Evolutionary conservation across 116 monocot species (phyloP), one percentile per base, ranked within the genome.

Genomic region (Posidonia oceanica): DNA sequence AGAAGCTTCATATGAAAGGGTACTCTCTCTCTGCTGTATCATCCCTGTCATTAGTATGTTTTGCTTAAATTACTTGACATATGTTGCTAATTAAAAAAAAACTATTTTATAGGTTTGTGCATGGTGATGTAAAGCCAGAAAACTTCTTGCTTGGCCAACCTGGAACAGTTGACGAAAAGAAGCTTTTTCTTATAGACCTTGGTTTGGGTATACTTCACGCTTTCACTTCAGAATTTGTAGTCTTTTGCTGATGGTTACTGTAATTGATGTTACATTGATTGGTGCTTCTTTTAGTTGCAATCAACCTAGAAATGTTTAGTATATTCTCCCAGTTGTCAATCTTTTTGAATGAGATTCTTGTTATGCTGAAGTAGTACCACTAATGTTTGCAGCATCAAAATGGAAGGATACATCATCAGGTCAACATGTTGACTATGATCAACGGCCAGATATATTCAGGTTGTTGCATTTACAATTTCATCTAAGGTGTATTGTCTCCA

Each of bases 131-230:
- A n/a, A 91, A 91, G 44, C 87, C 96, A 20, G 91, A 88, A 66
- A 89, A 91, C 63, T 91, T 96, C 76, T 77, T 91, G 53, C 82
- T 96, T 63, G 94, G 94, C 54, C 94, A 86, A 72, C 91, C 91
- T 75, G 87, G 89, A 74, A 76, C 81, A 36, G 71, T 81, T 54
- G 89, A 94, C 72, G 94, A 94, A 69, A 94, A 94, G 56, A 94
- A 94, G 71, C 91, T 94, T 74, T 94, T 80, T 59, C 91, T 91
- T 72, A 88, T 94, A 53, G 94, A 94, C 76, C 94, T 94, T 74
- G 94, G 88, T 36, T 81, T 94, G 55, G 94, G 91, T 91, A 73
- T 73, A 39, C 2, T 14, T 53, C 42, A n/a, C 13, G 8, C n/a
- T 39, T 48, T 64, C 39, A 21, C 21, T 23, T 60, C 20, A 60